These are phyloP conservation scores for Cladosporium sp. DNA, from an alignment of 2,329 filamentous ascomycete genomes.

Conservation along the genomic window DNA sequence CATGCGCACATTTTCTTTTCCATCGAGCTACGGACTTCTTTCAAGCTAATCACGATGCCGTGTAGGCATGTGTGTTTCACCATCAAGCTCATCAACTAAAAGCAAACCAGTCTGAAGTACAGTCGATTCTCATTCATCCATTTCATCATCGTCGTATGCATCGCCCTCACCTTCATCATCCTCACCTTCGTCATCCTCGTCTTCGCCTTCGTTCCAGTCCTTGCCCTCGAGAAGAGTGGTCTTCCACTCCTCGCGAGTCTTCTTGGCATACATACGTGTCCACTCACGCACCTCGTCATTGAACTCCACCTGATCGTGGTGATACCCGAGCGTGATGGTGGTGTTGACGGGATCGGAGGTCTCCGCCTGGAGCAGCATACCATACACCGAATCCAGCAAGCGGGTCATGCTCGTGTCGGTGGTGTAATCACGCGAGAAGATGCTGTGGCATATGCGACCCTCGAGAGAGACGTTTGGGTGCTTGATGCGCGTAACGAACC, in stretches of 20 bases:
- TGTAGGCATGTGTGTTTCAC: background rate
- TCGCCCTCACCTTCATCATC: background rate
- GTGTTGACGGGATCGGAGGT: conserved; percentile 36
- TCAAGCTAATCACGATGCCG: background rate
- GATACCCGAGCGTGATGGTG: conserved; percentile 36
- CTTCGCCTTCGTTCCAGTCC: conserved; percentile 4
- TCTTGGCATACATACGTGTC: conserved; percentile 34
- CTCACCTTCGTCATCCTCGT: background rate
- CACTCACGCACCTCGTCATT: conserved; percentile 34
- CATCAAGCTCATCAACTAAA: background rate
- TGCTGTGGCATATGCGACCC: conserved; percentile 40
- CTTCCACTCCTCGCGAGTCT: conserved; percentile 34
- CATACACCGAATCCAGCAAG: conserved; percentile 38
- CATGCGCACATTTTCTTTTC: background rate
- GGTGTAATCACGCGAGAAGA: conserved; percentile 41
- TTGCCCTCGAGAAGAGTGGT: conserved; percentile 22
- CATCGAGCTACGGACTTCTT: background rate
- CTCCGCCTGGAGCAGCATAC: conserved; percentile 38
- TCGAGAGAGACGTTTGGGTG: conserved; percentile 41
- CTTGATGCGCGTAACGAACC: conserved; percentile 41
- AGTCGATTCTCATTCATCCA: background rate
- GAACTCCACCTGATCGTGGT: conserved; percentile 37
- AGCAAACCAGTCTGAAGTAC: background rate
- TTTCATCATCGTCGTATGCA: background rate
- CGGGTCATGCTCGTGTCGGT: conserved; percentile 36